Base-by-base conservation (phyloP, 495 filamentous ascomycete species). In the Neurospora intermedia region DNA sequence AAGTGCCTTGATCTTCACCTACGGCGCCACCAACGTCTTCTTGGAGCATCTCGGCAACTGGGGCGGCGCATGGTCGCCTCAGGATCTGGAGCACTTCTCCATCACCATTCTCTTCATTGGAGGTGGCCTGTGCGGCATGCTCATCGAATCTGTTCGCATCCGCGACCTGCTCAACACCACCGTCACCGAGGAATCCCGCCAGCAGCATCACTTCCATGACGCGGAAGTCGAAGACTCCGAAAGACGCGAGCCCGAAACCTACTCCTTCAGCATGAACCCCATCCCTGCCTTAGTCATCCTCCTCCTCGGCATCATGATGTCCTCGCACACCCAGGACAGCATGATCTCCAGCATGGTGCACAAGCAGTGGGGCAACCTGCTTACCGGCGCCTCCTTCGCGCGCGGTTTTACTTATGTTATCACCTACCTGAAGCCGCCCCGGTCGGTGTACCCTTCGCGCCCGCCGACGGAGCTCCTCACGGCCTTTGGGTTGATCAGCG, bases 91-190 rank as follows among this genome's bases (percentile, higher is more conserved):
- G 83, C 96, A 99, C 79, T 84, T 96, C 69, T 96, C 93, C 7
- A 97, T 99, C 77, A 92, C 94, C 1, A 84, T 97, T 48, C 89
- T 99, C 84, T 98, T 99, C 84, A 92, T 98, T 73, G 96, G 96
- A 70, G 94, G 94, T 75, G 96, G 96, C n/a, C 79, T 96, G 79
- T 91, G 91, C 71, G 94, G 96, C n/a, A 96, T 98, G 91, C 90
- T 98, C 48, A 87, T 98, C 78, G 95, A 98, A 79, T 97, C 94
- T 6, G 84, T 81, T 41, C 82, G 84, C 54, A 85, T 97, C 74
- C 88, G 91, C 35, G 84, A 88, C 10, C 85, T 93, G 43, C 83
- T 97, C 27, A 97, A 94, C 79, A 85, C 83, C 11, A 89, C 89
- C 40, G 82, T 89, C 13, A 78, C 82, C 11, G 48, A 66, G 27